A percentile compares a stretch with the other conserved stretches of the same genome.
Conservation (phyloP, 768 basidiomycete species). For the Dioszegia aurantiaca region DNA sequence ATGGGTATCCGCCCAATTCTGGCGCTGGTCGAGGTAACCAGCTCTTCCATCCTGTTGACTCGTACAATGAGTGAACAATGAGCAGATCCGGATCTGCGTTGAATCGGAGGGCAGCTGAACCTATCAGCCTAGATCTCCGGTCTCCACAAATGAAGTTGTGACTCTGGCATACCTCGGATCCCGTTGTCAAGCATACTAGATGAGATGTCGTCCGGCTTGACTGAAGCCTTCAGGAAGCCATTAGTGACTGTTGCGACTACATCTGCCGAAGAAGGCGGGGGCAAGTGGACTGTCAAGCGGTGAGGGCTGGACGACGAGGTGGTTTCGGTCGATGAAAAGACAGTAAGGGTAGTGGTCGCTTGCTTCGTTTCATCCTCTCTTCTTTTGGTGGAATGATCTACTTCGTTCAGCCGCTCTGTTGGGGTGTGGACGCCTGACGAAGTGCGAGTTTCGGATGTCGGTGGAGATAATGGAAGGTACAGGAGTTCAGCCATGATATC, state of each 20-base stretch:
- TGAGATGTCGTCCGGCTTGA: neutral
- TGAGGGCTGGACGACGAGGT: neutral
- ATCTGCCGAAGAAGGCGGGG: constrained; percentile 13
- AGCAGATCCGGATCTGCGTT: constrained; percentile 31
- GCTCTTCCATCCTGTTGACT: constrained; percentile 15
- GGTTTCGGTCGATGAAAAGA: constrained; percentile 4
- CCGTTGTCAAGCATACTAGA: constrained; percentile 1
- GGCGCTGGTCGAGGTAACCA: constrained; percentile 33
- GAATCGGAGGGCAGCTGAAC: neutral
- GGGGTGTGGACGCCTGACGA: constrained; percentile 3
- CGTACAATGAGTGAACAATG: constrained; percentile 33
- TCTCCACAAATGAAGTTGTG: neutral
- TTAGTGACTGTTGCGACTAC: constrained; percentile 1
- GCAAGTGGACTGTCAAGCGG: constrained; percentile 3
- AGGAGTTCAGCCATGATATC: constrained; percentile 4
- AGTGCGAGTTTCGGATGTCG: neutral
- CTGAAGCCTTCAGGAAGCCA: neutral
- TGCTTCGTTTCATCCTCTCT: neutral
- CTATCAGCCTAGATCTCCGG: neutral
- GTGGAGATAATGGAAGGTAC: constrained; percentile 2
- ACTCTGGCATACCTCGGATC: neutral
- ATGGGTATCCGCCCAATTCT: constrained; percentile 41
- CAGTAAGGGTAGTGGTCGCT: neutral
- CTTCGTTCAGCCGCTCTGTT: constrained; percentile 3
- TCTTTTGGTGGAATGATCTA: neutral